phyloP scores from a whole-genome alignment of 345 rosid genomes.

The Jatropha curcas region DNA sequence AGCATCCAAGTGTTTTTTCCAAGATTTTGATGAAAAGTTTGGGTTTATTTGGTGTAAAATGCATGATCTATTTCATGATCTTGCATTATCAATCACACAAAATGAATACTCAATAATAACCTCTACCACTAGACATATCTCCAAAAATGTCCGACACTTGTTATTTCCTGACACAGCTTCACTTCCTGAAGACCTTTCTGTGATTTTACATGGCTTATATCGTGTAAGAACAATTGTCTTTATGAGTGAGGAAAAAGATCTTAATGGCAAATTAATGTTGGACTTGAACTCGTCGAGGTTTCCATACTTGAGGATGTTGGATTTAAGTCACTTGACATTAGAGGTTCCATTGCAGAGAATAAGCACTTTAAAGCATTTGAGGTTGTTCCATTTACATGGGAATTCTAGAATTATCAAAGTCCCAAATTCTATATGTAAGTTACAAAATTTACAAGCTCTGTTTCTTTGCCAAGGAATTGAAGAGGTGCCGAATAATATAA shows the following conservation, averaged over 20 bases:
- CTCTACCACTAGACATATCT: not conserved
- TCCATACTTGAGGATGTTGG: slow-evolving; percentile 22
- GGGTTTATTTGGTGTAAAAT: slow-evolving; percentile 35
- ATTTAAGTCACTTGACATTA: slow-evolving; percentile 19
- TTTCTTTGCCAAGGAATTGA: slow-evolving; percentile 19
- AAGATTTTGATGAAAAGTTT: too few species aligned
- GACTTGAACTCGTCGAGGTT: slow-evolving; percentile 14
- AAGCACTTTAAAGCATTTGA: slow-evolving; percentile 28
- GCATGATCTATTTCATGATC: slow-evolving; percentile 20
- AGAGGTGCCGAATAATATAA: slow-evolving; percentile 23
- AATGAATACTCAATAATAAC: slow-evolving; percentile 6
- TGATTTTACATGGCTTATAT: not conserved
- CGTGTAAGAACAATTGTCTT: slow-evolving; percentile 20
- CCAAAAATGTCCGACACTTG: slow-evolving; percentile 17
- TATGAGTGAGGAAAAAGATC: not conserved
- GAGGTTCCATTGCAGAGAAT: slow-evolving; percentile 15
- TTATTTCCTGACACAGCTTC: not conserved
- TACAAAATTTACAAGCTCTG: slow-evolving; percentile 27
- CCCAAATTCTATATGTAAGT: slow-evolving; percentile 26
- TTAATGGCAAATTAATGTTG: slow-evolving; percentile 5
- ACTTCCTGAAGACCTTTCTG: not conserved
- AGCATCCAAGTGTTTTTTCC: not conserved
- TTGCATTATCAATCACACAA: slow-evolving; percentile 13
- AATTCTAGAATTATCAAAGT: slow-evolving; percentile 11
- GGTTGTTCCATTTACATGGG: slow-evolving; percentile 21